A percentile compares a stretch with the other conserved stretches of the same genome.
Conservation (phyloP, 1,284 basidiomycete species). For the Cryptococcus hybrid region DNA sequence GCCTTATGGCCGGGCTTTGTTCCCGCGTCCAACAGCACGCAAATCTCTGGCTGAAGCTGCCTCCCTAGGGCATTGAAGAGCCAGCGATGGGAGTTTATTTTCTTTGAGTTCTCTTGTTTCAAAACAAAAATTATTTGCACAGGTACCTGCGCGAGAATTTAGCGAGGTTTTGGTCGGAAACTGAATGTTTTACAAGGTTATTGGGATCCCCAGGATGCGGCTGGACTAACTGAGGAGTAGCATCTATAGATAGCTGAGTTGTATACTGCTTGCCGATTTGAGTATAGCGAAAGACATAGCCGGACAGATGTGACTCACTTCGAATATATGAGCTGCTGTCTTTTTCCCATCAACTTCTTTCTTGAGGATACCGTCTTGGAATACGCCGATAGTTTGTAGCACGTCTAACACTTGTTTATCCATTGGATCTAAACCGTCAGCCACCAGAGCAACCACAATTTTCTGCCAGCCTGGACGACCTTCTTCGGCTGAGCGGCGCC, state of each 20-base stretch:
- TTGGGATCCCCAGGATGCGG: constrained; percentile 84
- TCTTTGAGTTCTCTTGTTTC: constrained; percentile 97
- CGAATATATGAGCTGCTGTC: constrained; percentile 87
- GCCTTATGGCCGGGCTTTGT: constrained; percentile 96
- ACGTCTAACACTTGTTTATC: constrained; percentile 91
- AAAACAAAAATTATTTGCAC: constrained; percentile 94
- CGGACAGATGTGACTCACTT: constrained; percentile 55
- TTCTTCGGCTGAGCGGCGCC: constrained; percentile 78
- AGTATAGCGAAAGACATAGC: background rate
- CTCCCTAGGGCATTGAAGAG: constrained; percentile 94
- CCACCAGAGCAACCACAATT: constrained; percentile 84
- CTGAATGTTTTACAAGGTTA: constrained; percentile 61
- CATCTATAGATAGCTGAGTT: constrained; percentile 85
- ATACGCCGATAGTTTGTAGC: constrained; percentile 81
- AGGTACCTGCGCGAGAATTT: constrained; percentile 56
- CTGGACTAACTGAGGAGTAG: constrained; percentile 82
- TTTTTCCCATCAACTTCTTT: constrained; percentile 85
- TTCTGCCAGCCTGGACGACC: constrained; percentile 88
- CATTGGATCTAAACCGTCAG: constrained; percentile 93
- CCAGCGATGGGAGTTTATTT: constrained; percentile 92
- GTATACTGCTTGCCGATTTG: constrained; percentile 61
- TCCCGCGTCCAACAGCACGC: constrained; percentile 87
- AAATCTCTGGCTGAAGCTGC: constrained; percentile 82
- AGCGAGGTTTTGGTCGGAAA: background rate
- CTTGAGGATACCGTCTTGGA: constrained; percentile 96